Percentiles rank a stretch among this genome's conserved stretches.
These are phyloP conservation scores for Paecilomyces sp. DNA, from an alignment of 2,329 filamentous ascomycete species.

Conservation along the genomic window DNA sequence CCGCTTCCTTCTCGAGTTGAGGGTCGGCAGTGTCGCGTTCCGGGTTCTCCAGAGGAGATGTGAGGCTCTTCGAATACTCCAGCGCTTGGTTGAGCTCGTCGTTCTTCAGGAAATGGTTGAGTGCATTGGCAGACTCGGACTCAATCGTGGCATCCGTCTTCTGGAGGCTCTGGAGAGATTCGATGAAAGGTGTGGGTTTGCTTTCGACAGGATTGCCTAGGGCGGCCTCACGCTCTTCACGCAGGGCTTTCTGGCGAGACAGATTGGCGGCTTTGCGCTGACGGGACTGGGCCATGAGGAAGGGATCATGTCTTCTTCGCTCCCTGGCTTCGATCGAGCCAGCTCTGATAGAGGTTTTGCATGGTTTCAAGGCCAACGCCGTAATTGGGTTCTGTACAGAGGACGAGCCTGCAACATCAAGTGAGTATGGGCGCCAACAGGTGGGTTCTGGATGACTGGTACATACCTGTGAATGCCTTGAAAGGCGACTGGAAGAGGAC, in stretches of 20 bases:
- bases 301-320: slow-evolving; percentile 68
- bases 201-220: slow-evolving; percentile 76
- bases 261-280: slow-evolving; percentile 80
- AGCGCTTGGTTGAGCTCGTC: slow-evolving; percentile 61
- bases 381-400: slow-evolving; percentile 37
- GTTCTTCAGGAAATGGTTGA: slow-evolving; percentile 71
- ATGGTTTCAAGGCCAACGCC: slow-evolving; percentile 48
- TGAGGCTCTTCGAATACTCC: slow-evolving; percentile 60
- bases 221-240: slow-evolving; percentile 54
- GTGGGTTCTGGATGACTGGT: neutral
- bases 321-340: slow-evolving; percentile 59
- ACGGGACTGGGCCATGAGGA: slow-evolving; percentile 70
- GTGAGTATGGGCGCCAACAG: neutral
- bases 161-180: slow-evolving; percentile 64
- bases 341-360: slow-evolving; percentile 52
- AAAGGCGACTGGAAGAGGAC: slow-evolving; percentile 55
- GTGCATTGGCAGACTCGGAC: slow-evolving; percentile 27
- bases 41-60: slow-evolving; percentile 25
- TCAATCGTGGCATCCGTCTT: slow-evolving; percentile 11
- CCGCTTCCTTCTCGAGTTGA: slow-evolving; percentile 29
- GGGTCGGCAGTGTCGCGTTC: slow-evolving; percentile 28
- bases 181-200: slow-evolving; percentile 70
- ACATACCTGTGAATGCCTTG: slow-evolving; percentile 54
- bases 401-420: slow-evolving; percentile 17
- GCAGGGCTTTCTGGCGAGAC: slow-evolving; percentile 63